Conservation (phyloP, 2,329 filamentous ascomycete species). For the Arthrobotrys entomopaga region DNA sequence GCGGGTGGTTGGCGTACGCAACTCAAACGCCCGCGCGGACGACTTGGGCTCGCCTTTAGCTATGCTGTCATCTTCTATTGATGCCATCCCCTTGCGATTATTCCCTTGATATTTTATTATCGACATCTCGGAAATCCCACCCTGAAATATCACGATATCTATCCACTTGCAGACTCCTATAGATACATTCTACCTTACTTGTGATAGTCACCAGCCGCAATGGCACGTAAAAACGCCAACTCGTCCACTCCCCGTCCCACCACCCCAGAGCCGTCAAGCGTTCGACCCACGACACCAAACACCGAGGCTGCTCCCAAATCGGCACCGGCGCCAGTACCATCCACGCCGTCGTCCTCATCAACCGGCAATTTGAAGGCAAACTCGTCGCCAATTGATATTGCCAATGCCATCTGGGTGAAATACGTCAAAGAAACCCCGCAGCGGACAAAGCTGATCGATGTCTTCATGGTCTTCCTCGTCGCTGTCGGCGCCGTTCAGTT, state of each 20-base stretch:
- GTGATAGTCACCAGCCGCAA: constrained; percentile 28
- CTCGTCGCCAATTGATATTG: constrained; percentile 43
- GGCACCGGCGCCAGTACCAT: constrained; percentile 13
- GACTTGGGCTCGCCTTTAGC: constrained; percentile 20
- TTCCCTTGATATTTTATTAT: constrained; percentile 16
- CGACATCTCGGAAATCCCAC: constrained; percentile 22
- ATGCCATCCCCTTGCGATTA: constrained; percentile 17
- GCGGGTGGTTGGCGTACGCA: constrained; percentile 47
- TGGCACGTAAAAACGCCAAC: constrained; percentile 50
- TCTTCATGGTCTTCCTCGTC: constrained; percentile 88
- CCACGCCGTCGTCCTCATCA: constrained; percentile 19
- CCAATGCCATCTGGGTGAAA: constrained; percentile 71
- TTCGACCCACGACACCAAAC: constrained; percentile 40
- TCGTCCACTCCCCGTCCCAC: constrained; percentile 41
- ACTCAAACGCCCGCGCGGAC: constrained; percentile 31
- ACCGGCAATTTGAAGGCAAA: constrained; percentile 18
- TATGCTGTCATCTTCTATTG: constrained; percentile 54
- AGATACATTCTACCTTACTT: constrained; percentile 1
- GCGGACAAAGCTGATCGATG: constrained; percentile 89
- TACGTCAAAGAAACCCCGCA: constrained; percentile 86
- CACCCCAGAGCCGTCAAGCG: constrained; percentile 39
- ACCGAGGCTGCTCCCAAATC: constrained; percentile 17
- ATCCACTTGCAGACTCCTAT: not conserved
- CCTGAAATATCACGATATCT: constrained; percentile 11
- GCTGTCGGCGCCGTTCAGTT: constrained; percentile 91